Evolutionary conservation across 371 early-diverging fungal species (phyloP).

Genomic region (Haplosporangium sp.): DNA sequence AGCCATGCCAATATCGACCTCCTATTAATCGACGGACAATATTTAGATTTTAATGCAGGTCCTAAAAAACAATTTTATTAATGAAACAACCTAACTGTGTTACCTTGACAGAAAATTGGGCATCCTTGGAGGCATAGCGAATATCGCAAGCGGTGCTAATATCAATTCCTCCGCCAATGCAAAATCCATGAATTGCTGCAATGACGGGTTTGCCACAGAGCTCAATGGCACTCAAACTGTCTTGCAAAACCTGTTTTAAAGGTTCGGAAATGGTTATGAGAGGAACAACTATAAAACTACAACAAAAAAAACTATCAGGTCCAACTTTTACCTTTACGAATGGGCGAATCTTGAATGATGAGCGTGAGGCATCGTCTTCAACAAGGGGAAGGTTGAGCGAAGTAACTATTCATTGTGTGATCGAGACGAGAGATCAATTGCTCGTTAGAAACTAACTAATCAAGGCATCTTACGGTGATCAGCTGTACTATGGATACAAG

Average conservation of each 20-base stretch:
- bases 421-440: neutral
- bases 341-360: constrained; percentile 51
- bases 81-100: neutral
- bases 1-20: constrained; percentile 92
- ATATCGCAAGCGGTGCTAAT: constrained; percentile 93
- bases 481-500: neutral
- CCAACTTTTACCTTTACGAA: constrained; percentile 29
- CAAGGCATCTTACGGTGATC: neutral
- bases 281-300: neutral
- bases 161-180: constrained; percentile 94
- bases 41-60: neutral
- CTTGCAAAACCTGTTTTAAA: constrained; percentile 66
- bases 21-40: constrained; percentile 51
- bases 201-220: constrained; percentile 90
- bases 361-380: constrained; percentile 42
- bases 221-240: constrained; percentile 82
- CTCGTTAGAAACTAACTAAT: neutral
- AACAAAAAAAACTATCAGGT: neutral
- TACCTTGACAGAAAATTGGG: constrained; percentile 87
- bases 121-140: constrained; percentile 83
- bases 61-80: neutral
- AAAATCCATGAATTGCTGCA: constrained; percentile 87
- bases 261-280: neutral
- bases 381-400: constrained; percentile 45
- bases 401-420: constrained; percentile 20